Conservation (phyloP, 2,329 filamentous ascomycete species). For the Claviceps pusilla region DNA sequence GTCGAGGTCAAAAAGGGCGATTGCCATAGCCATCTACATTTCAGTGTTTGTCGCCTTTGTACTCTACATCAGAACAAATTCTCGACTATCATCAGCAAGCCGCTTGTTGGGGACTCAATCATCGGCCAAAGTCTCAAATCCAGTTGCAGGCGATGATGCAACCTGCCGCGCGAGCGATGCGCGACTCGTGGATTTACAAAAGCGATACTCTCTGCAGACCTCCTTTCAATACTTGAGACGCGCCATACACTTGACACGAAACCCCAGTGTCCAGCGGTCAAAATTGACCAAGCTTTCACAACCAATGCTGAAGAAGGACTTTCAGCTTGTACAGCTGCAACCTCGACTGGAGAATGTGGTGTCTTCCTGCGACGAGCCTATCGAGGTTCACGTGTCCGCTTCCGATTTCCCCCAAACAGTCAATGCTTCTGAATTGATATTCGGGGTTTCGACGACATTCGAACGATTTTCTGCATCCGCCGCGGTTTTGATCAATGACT, state of each 20-base stretch:
- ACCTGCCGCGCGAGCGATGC: slow-evolving; percentile 1
- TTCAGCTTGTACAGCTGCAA: slow-evolving; percentile 33
- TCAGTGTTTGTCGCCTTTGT: not conserved
- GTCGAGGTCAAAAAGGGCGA: not conserved
- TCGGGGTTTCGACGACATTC: slow-evolving; percentile 43
- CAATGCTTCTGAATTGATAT: slow-evolving; percentile 40
- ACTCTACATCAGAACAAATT: not conserved
- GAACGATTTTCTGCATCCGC: slow-evolving; percentile 33
- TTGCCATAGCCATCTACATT: not conserved
- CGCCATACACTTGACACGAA: slow-evolving; percentile 34
- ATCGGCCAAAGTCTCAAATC: not conserved
- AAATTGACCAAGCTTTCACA: slow-evolving; percentile 34
- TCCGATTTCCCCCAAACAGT: slow-evolving; percentile 28
- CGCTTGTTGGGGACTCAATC: not conserved
- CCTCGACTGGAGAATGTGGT: slow-evolving; percentile 16
- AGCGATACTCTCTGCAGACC: slow-evolving; percentile 31
- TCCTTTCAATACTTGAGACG: slow-evolving; percentile 40
- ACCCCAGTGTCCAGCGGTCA: slow-evolving; percentile 30
- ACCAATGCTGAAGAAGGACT: slow-evolving; percentile 17
- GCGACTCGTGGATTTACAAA: not conserved
- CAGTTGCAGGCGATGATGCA: not conserved
- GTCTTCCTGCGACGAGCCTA: slow-evolving; percentile 30
- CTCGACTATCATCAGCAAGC: not conserved
- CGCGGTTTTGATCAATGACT: slow-evolving; percentile 38
- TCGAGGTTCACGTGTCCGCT: slow-evolving; percentile 26